Base-by-base conservation (phyloP, 2,329 filamentous ascomycete genomes). In the Trichoderma polysporum region DNA sequence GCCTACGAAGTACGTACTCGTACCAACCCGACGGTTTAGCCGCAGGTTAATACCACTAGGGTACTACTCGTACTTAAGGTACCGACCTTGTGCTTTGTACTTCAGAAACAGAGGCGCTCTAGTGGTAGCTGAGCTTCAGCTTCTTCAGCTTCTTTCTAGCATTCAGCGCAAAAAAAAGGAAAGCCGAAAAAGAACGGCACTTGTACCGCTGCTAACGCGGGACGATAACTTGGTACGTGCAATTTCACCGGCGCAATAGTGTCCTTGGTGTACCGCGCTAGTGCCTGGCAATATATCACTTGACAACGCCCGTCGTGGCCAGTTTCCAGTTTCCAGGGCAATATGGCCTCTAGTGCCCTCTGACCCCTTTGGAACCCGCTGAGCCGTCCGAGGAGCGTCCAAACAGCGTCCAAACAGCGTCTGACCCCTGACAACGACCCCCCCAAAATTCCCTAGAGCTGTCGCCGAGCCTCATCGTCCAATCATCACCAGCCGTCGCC, bases 261-360 rank as follows among this genome's bases (percentile, higher is more conserved):
- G 58, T 37, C 35, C 49, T 50, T 47, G 45, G 56, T 67, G 66
- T 67, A 67, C 27, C 50, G 47, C 50, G 50, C 58, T 67, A 67
- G 58, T 50, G 49, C 58, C 29, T 49, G 13, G 66, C 50, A 67
- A 67, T 67, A 67, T 37, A 56, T 22, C 41, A 56, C 41, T 37
- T 53, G 60, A 53, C 60, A 35, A 13, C 58, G n/a, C 41, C 25
- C 57, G 10, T 29, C 41, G 37, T 60, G 39, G 50, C 13, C 25
- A 12, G 47, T 50, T 53, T 31, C 13, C 25, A 12, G 47, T 50
- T 53, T 31, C 27, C 27, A 53, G 50, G 17, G 25, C 17, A 45
- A 45, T 45, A 19, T 45, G 39, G 39, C 57, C 41, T 27, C 25
- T n/a, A n/a, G n/a, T n/a, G n/a, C 35, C 19, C 31, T 25, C 27